A percentile compares a stretch with the other conserved stretches of the same genome.
Conservation (phyloP, 192 early-diverging fungal genomes). For the Linnemannia hyalina region DNA sequence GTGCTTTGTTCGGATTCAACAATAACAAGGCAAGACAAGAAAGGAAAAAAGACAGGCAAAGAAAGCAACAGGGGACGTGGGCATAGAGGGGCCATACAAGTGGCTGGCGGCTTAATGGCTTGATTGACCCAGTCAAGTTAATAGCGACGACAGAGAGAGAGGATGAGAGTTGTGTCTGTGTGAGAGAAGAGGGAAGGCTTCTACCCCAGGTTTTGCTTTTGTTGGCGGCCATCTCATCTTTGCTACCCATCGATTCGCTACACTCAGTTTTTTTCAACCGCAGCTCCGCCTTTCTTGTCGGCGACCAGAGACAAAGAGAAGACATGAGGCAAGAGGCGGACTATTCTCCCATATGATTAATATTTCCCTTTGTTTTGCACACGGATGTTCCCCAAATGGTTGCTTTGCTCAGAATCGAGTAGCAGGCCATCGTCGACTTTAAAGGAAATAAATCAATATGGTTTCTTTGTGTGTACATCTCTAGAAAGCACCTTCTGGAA, state of each 20-base stretch:
- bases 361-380: background rate
- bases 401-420: background rate
- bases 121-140: background rate
- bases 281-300: background rate
- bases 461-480: background rate
- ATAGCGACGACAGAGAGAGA: background rate
- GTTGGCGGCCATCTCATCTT: background rate
- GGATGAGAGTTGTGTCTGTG: background rate
- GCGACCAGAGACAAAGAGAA: background rate
- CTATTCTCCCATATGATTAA: background rate
- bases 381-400: slow-evolving; percentile 1
- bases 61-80: background rate
- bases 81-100: background rate
- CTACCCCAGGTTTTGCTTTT: slow-evolving; percentile 9
- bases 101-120: background rate
- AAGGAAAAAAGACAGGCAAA: slow-evolving; percentile 3
- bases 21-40: background rate
- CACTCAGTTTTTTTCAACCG: background rate
- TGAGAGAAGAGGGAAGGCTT: background rate
- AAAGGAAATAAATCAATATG: background rate
- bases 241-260: background rate
- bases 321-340: background rate
- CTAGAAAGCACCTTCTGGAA: background rate
- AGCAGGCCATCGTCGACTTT: slow-evolving; percentile 3
- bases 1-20: background rate